Conservation (phyloP, 2,329 filamentous ascomycete genomes). For the Ascochyta rabiei region DNA sequence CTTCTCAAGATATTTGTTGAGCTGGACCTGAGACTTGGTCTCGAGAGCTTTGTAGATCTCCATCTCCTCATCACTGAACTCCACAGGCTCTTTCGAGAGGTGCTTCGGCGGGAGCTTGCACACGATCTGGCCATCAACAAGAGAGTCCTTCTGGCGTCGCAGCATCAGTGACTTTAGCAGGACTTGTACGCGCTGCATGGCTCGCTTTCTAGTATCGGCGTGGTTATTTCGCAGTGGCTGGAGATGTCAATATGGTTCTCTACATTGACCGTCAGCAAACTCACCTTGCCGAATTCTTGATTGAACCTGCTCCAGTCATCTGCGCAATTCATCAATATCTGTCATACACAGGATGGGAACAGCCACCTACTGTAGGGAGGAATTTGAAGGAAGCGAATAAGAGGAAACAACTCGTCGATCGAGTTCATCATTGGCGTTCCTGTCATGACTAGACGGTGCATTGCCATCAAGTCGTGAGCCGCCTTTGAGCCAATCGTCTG, state of each 20-base stretch:
- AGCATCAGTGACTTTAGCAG: constrained; percentile 81
- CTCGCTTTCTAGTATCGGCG: constrained; percentile 46
- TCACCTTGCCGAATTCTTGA: constrained; percentile 57
- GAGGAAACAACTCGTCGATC: constrained; percentile 75
- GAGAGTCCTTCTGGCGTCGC: constrained; percentile 79
- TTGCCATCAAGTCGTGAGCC: constrained; percentile 63
- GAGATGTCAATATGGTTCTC: background rate
- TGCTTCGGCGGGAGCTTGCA: constrained; percentile 70
- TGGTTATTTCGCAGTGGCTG: constrained; percentile 51
- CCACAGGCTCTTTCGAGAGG: constrained; percentile 65
- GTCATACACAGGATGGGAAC: no score
- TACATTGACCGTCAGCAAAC: background rate
- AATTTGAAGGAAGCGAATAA: constrained; percentile 79
- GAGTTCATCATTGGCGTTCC: constrained; percentile 91
- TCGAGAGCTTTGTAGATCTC: constrained; percentile 72
- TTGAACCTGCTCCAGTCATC: constrained; percentile 58
- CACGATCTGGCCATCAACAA: constrained; percentile 80
- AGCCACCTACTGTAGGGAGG: constrained; percentile 63
- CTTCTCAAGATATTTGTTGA: constrained; percentile 77
- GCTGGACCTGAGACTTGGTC: constrained; percentile 67
- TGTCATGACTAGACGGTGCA: constrained; percentile 74
- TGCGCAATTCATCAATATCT: no score
- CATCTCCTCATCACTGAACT: constrained; percentile 70
- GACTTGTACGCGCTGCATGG: constrained; percentile 74
- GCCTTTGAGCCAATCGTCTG: constrained; percentile 67